Evolutionary conservation across 345 rosid species (phyloP).

Genomic region (Camelina sativa): DNA sequence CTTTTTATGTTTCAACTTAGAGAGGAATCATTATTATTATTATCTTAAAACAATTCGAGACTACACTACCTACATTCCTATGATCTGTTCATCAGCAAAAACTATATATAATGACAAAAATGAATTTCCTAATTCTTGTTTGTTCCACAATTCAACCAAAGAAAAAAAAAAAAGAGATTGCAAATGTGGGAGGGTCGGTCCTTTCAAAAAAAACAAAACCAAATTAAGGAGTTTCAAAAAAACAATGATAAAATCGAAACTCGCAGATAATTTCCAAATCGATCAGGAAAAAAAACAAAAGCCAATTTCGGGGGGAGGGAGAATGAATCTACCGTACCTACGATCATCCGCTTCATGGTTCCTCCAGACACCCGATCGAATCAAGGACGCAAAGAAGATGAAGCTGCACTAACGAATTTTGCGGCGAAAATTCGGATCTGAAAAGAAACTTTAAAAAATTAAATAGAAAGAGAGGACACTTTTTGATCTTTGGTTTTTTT

Average conservation of each 20-base stretch:
- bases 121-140: constrained; percentile 5
- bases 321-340: constrained; percentile 25
- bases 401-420: constrained; percentile 28
- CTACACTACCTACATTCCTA: constrained; percentile 9
- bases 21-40: constrained; percentile 23
- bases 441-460: not conserved
- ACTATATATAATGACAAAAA: not conserved
- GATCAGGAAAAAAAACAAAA: not conserved
- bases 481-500: not conserved
- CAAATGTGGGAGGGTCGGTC: constrained; percentile 26
- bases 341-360: constrained; percentile 36
- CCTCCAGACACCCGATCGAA: constrained; percentile 29
- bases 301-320: not conserved
- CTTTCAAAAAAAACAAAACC: constrained; percentile 20
- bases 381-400: constrained; percentile 12
- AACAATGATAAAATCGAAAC: constrained; percentile 29
- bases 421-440: constrained; percentile 44
- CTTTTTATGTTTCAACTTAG: constrained; percentile 8
- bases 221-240: not conserved
- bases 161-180: not conserved
- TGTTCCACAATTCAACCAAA: not conserved
- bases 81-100: not conserved
- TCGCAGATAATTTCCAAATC: not conserved
- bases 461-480: not conserved
- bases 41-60: constrained; percentile 25